A percentile compares a stretch with the other conserved stretches of the same genome.
Evolutionary conservation across 1,139 yeast genomes (phyloP).

Genomic region (Hyphopichia fennica): DNA sequence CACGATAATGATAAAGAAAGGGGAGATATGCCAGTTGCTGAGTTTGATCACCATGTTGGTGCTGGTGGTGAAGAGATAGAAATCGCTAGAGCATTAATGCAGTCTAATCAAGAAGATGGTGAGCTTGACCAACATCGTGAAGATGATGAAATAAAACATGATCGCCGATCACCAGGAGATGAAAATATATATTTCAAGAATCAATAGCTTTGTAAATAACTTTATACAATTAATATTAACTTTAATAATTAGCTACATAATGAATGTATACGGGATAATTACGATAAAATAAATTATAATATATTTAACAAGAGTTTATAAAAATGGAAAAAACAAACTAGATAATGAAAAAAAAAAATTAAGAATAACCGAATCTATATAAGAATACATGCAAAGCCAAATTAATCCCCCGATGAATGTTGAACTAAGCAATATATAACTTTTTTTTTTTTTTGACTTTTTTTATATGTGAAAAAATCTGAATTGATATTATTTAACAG

Average conservation of each 20-base stretch:
- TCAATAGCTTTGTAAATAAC: not conserved
- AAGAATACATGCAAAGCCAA: not conserved
- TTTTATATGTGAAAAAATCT: constrained; percentile 1
- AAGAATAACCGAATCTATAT: not conserved
- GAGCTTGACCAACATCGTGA: constrained; percentile 3
- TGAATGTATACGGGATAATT: not conserved
- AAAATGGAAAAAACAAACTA: not conserved
- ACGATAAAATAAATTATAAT: not conserved
- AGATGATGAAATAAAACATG: constrained; percentile 5
- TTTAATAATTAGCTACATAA: not conserved
- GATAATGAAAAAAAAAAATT: not conserved
- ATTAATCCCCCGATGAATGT: constrained; percentile 4
- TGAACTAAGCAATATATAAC: not conserved
- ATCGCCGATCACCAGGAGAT: constrained; percentile 10
- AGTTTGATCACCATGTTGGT: constrained; percentile 53
- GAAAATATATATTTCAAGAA: constrained; percentile 29
- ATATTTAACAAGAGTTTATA: not conserved
- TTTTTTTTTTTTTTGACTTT: constrained; percentile 3
- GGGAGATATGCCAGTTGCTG: constrained; percentile 38
- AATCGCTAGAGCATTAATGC: constrained; percentile 65
- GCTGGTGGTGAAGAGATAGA: constrained; percentile 59
- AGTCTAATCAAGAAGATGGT: constrained; percentile 41
- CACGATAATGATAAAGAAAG: constrained; percentile 13
- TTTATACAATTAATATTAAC: not conserved
- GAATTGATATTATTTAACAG: not conserved